Conservation (phyloP, 2,329 filamentous ascomycete species). For the Claviceps capensis region DNA sequence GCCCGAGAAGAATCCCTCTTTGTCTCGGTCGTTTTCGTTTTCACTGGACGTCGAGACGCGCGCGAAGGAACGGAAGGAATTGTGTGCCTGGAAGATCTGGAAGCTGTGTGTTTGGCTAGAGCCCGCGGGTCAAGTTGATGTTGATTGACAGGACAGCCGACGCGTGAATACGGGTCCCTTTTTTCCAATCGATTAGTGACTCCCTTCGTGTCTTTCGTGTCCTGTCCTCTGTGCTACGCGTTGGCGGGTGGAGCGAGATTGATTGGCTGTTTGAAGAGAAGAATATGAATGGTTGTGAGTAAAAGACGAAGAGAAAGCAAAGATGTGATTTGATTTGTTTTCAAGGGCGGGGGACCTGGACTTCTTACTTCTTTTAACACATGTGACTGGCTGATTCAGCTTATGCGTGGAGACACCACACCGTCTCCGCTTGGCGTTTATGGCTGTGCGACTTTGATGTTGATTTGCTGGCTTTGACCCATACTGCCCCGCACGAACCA, state of each 20-base stretch:
- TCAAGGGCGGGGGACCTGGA: constrained; percentile 24
- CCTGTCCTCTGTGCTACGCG: constrained; percentile 8
- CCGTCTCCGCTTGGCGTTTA: constrained; percentile 7
- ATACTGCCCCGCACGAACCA: constrained; percentile 16
- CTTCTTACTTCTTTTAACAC: constrained; percentile 27
- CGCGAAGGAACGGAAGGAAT: constrained; percentile 6
- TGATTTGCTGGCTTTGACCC: constrained; percentile 16
- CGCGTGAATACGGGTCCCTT: constrained; percentile 3
- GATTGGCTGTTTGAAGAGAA: constrained; percentile 32
- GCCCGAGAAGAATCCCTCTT: not conserved
- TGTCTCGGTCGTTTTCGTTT: constrained; percentile 1
- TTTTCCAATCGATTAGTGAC: constrained; percentile 7
- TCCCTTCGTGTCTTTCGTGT: not conserved
- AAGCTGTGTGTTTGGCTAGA: constrained; percentile 13
- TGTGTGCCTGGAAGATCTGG: constrained; percentile 8
- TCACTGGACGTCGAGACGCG: constrained; percentile 7
- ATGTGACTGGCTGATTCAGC: constrained; percentile 39
- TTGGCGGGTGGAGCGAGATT: constrained; percentile 22
- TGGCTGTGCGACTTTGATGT: constrained; percentile 11
- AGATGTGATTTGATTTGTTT: constrained; percentile 35
- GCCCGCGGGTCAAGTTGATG: constrained; percentile 6
- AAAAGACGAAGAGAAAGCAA: constrained; percentile 31
- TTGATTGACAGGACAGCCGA: constrained; percentile 10
- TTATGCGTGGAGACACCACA: constrained; percentile 19
- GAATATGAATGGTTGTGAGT: constrained; percentile 17